Evolutionary conservation across 768 basidiomycete species (phyloP).

Genomic region (Boletus subparvulus): DNA sequence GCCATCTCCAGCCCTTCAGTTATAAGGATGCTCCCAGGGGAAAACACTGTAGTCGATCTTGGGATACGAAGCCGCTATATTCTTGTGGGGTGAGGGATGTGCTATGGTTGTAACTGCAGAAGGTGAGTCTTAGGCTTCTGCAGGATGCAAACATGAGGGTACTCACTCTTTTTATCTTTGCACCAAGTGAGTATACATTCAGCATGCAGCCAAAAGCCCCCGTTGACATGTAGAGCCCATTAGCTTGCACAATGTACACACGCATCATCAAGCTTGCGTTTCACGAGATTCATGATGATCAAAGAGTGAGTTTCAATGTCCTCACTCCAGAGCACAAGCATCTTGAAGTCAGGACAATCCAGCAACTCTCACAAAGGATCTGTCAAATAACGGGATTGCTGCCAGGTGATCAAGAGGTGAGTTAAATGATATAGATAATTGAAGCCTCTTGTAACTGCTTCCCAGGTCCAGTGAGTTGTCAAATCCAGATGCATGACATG

Average conservation of each 20-base stretch:
- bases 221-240: neutral
- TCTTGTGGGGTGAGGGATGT: neutral
- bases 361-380: neutral
- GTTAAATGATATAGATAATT: neutral
- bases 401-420: neutral
- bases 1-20: no score
- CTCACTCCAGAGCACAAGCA: neutral
- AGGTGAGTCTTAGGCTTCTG: neutral
- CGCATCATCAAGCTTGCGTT: neutral
- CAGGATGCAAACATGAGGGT: neutral
- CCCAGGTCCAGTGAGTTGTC: neutral
- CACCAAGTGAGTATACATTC: neutral
- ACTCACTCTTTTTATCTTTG: neutral
- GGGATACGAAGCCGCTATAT: no score
- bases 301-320: neutral
- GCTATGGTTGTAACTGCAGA: neutral
- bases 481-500: neutral
- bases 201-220: neutral
- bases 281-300: neutral
- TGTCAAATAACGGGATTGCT: neutral
- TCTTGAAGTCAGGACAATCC: neutral
- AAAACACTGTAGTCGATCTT: no score
- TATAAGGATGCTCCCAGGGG: no score
- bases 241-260: neutral
- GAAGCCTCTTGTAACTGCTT: neutral